A percentile compares a stretch with the other conserved stretches of the same genome.
phyloP scores from a whole-genome alignment of 345 rosid species.

The Eucalyptus lansdowneana region DNA sequence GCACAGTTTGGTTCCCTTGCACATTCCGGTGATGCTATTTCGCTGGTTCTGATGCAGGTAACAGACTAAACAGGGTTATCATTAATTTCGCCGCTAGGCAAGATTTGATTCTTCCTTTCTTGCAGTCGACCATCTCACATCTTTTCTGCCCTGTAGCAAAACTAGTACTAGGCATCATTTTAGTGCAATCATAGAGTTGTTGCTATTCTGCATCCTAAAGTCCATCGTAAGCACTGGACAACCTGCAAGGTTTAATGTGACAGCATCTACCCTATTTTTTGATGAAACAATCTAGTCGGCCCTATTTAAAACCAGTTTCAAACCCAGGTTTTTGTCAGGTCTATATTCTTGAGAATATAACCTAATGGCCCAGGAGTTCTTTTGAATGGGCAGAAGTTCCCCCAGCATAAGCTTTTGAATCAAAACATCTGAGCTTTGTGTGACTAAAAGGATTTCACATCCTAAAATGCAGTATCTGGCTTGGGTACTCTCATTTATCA shows the following conservation, averaged over 20 bases:
- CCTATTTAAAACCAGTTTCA: background rate
- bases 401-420: background rate
- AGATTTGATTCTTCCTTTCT: background rate
- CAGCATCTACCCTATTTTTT: background rate
- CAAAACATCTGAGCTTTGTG: background rate
- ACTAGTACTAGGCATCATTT: background rate
- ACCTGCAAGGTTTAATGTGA: background rate
- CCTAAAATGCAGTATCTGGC: background rate
- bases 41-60: constrained; percentile 83
- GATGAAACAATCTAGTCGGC: background rate
- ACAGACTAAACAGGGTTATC: background rate
- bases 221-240: background rate
- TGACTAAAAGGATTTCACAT: background rate
- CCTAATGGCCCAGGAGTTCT: background rate
- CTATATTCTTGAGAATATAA: background rate
- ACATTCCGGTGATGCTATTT: constrained; percentile 51
- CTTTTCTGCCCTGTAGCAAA: background rate
- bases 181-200: background rate
- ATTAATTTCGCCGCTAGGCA: background rate
- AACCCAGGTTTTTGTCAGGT: background rate
- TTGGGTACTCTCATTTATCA: background rate
- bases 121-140: background rate
- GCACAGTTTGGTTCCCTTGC: constrained; percentile 44
- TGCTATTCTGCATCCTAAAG: background rate
- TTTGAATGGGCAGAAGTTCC: background rate